Conservation (phyloP, 1,284 basidiomycete genomes). For the Cryptococcus jaspeensis region DNA sequence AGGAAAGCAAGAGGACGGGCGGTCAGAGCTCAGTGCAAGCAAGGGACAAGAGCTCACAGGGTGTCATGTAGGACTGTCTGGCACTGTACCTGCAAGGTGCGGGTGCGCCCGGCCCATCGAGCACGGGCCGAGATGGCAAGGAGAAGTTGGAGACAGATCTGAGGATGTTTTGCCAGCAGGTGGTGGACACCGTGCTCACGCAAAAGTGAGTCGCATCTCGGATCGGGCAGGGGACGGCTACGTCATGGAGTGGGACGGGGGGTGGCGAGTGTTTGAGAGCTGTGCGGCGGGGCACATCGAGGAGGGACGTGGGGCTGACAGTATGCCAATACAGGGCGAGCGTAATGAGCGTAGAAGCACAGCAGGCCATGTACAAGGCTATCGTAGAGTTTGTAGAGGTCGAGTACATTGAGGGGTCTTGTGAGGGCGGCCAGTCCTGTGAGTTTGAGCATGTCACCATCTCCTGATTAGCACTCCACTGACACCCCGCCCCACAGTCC, state of each 20-base stretch:
- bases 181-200: slow-evolving; percentile 48
- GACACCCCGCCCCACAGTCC: slow-evolving; percentile 26
- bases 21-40: too few relatives aligned
- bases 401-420: slow-evolving; percentile 50
- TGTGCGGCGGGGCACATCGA: slow-evolving; percentile 1
- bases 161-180: slow-evolving; percentile 51
- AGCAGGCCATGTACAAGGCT: slow-evolving; percentile 47
- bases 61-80: slow-evolving; percentile 45
- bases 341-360: slow-evolving; percentile 34
- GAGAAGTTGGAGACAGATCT: slow-evolving; percentile 47
- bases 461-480: slow-evolving; percentile 1
- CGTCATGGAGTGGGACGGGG: neutral
- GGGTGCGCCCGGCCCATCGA: slow-evolving; percentile 38
- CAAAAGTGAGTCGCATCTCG: slow-evolving; percentile 34
- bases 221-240: neutral
- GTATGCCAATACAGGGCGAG: slow-evolving; percentile 29
- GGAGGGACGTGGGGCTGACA: neutral
- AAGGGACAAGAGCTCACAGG: neutral
- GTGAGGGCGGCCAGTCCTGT: slow-evolving; percentile 50
- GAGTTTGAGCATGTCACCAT: slow-evolving; percentile 15
- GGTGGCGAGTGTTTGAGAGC: slow-evolving; percentile 11
- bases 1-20: too few relatives aligned
- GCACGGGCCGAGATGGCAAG: slow-evolving; percentile 49
- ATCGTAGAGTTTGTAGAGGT: slow-evolving; percentile 47
- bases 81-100: slow-evolving; percentile 52